phyloP scores from a whole-genome alignment of 352 stramenopile species.

The Phytopythium sindhum region DNA sequence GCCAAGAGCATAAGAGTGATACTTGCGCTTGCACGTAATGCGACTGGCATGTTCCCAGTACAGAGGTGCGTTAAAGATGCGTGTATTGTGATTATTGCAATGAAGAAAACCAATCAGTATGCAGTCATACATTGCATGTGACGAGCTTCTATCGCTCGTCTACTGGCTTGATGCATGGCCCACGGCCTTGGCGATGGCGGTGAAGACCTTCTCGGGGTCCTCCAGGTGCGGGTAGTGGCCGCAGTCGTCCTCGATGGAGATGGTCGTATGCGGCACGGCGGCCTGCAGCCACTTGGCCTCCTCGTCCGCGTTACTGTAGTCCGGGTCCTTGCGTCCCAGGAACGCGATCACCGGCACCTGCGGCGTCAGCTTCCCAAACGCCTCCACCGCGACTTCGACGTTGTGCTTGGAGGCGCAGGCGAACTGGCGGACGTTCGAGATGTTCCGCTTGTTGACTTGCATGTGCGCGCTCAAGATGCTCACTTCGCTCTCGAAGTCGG shows the following conservation, averaged over 20 bases:
- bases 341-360: slow-evolving; percentile 28
- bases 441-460: slow-evolving; percentile 13
- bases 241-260: slow-evolving; percentile 18
- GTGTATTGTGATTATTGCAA: too few species aligned
- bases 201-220: slow-evolving; percentile 17
- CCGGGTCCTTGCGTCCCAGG: slow-evolving; percentile 32
- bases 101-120: too few species aligned
- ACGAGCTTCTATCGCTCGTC: too few species aligned
- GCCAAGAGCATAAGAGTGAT: too few species aligned
- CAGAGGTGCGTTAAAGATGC: too few species aligned
- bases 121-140: too few species aligned
- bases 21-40: too few species aligned
- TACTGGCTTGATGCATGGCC: background rate
- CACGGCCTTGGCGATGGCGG: slow-evolving; percentile 13
- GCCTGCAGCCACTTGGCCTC: slow-evolving; percentile 29
- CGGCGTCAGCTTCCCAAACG: slow-evolving; percentile 5
- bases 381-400: slow-evolving; percentile 16
- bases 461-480: slow-evolving; percentile 20
- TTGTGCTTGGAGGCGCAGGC: slow-evolving; percentile 19
- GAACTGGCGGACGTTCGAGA: slow-evolving; percentile 24
- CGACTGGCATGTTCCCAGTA: too few species aligned
- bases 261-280: slow-evolving; percentile 16
- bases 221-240: slow-evolving; percentile 39
- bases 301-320: slow-evolving; percentile 26
- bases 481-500: slow-evolving; percentile 27